phyloP scores from a whole-genome alignment of 2,329 filamentous ascomycete species.

The Didymella exigua region DNA sequence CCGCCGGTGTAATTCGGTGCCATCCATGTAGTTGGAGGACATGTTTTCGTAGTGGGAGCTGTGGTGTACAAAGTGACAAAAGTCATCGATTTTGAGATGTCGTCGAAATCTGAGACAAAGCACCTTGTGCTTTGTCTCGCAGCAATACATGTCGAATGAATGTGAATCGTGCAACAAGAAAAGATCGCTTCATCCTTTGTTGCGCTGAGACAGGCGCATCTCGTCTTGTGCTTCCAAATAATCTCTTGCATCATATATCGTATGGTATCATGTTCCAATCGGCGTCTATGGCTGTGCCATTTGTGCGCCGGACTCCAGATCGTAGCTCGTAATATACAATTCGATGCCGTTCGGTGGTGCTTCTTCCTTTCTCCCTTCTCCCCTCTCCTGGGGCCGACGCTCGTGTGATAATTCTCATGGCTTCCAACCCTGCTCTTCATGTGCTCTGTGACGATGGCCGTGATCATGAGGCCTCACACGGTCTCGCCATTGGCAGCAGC shows the following conservation, averaged over 20 bases:
- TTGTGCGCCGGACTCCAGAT: neutral
- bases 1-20: neutral
- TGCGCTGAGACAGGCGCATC: neutral
- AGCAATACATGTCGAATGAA: neutral
- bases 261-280: slow-evolving; percentile 7
- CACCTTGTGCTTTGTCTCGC: slow-evolving; percentile 2
- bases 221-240: neutral
- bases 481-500: slow-evolving; percentile 11
- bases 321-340: slow-evolving; percentile 3
- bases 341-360: neutral
- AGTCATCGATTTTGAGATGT: neutral
- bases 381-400: neutral
- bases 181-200: neutral
- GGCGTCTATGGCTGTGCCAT: neutral
- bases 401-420: neutral
- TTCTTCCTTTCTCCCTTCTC: neutral
- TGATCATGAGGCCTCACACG: neutral
- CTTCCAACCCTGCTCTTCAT: neutral
- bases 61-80: neutral
- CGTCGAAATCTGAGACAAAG: slow-evolving; percentile 1
- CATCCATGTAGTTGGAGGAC: neutral
- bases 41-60: neutral
- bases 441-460: neutral
- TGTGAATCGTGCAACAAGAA: neutral
- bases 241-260: neutral